Percentiles rank a stretch among this genome's conserved stretches.
phyloP scores from a whole-genome alignment of 768 basidiomycete species.

The Ramaria sp. region DNA sequence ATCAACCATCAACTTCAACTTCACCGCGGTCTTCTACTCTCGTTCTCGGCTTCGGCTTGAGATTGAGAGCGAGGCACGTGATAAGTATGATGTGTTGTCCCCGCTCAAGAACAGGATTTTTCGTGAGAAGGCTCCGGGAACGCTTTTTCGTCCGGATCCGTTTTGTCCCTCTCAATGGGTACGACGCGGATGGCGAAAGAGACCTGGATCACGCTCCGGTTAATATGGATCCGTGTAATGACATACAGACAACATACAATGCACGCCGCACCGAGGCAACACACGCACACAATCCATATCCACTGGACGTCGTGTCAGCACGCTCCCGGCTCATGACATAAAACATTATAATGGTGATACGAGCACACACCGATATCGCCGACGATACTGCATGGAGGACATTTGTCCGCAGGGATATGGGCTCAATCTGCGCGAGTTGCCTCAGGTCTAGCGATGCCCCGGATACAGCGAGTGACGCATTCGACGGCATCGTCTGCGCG shows the following conservation, averaged over 20 bases:
- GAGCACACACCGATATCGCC: conserved; percentile 44
- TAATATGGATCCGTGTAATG: not conserved
- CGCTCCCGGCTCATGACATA: conserved; percentile 10
- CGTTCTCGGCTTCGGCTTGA: too few species aligned
- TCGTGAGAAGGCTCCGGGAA: not conserved
- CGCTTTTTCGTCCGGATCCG: too few species aligned
- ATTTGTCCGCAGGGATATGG: conserved; percentile 32
- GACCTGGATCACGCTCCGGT: not conserved
- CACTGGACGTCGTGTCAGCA: conserved; percentile 28
- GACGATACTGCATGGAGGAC: conserved; percentile 45
- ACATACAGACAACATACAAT: conserved; percentile 31
- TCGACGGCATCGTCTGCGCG: conserved; percentile 37
- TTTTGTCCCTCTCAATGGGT: not conserved
- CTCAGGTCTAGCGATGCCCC: conserved; percentile 43
- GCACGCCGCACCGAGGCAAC: conserved; percentile 55
- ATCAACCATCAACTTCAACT: not conserved
- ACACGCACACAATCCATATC: conserved; percentile 66
- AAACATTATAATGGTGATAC: not conserved
- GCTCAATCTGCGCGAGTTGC: conserved; percentile 33
- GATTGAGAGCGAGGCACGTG: too few species aligned
- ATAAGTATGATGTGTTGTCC: too few species aligned
- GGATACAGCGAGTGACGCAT: conserved; percentile 29
- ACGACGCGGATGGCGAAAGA: conserved; percentile 2
- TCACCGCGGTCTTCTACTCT: not conserved
- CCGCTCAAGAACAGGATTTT: not conserved